Evolutionary conservation across 2,329 filamentous ascomycete genomes (phyloP).

Genomic region (Paecilomyces niveus): DNA sequence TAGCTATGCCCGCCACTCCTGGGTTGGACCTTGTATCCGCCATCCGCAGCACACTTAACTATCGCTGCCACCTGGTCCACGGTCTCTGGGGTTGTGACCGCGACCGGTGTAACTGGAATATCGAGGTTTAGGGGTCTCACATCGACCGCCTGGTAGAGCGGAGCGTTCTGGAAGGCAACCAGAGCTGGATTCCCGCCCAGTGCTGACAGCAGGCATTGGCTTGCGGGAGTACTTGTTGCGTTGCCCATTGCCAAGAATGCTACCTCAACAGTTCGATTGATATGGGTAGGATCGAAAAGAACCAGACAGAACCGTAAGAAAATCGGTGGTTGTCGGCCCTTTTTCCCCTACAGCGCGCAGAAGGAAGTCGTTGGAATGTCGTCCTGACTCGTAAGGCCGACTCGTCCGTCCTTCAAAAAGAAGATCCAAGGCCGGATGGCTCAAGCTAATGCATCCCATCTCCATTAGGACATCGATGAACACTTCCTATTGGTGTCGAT

Average conservation of each 20-base stretch:
- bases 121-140: slow-evolving; percentile 26
- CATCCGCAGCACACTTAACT: slow-evolving; percentile 39
- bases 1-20: slow-evolving; percentile 50
- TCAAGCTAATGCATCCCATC: neutral
- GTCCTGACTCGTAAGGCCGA: neutral
- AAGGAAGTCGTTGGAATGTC: neutral
- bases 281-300: neutral
- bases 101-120: slow-evolving; percentile 22
- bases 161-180: slow-evolving; percentile 5
- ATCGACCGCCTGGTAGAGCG: slow-evolving; percentile 6
- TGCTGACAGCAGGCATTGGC: slow-evolving; percentile 7
- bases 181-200: slow-evolving; percentile 7
- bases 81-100: slow-evolving; percentile 25
- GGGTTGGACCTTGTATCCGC: slow-evolving; percentile 43
- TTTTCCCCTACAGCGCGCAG: neutral
- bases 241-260: slow-evolving; percentile 2
- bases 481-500: neutral
- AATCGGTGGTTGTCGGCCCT: neutral
- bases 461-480: neutral
- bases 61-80: slow-evolving; percentile 38
- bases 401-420: neutral
- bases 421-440: neutral
- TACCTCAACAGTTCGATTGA: neutral
- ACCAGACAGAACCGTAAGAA: neutral
- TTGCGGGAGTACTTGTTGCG: slow-evolving; percentile 4